Evolutionary conservation across 78 protist species (phyloP).

Genomic region (Dictyostelium brefeldianum): DNA sequence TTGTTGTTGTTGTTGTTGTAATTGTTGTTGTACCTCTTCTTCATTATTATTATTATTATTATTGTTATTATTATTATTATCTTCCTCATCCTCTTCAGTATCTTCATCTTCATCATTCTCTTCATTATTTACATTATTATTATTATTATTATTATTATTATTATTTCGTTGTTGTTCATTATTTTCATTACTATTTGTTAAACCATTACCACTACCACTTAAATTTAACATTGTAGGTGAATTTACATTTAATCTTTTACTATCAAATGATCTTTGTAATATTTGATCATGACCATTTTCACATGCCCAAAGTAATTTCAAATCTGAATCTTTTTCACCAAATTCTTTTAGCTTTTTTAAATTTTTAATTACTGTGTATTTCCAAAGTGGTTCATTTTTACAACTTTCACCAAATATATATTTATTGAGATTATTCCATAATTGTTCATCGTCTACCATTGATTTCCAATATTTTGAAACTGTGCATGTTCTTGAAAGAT

Average conservation of each 20-base stretch:
- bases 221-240: neutral
- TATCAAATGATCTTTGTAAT: constrained; percentile 42
- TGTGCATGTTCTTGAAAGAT: constrained; percentile 35
- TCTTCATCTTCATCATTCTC: neutral
- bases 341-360: constrained; percentile 21
- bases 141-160: neutral
- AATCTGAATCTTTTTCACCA: constrained; percentile 39
- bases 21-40: neutral
- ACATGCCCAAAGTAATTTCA: constrained; percentile 71
- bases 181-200: neutral
- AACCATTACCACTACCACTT: neutral
- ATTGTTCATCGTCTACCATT: constrained; percentile 68
- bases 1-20: constrained; percentile 24
- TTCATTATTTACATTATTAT: constrained; percentile 6
- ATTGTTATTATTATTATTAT: neutral
- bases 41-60: constrained; percentile 14
- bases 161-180: neutral
- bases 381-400: constrained; percentile 59
- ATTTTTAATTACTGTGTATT: constrained; percentile 49
- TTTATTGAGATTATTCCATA: constrained; percentile 43
- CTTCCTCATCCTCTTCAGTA: neutral
- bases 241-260: constrained; percentile 23
- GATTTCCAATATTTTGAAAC: constrained; percentile 38
- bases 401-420: constrained; percentile 44
- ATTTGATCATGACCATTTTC: constrained; percentile 80